phyloP scores from a whole-genome alignment of 176 grass and related monocot species.

The Oryza longistaminata region DNA sequence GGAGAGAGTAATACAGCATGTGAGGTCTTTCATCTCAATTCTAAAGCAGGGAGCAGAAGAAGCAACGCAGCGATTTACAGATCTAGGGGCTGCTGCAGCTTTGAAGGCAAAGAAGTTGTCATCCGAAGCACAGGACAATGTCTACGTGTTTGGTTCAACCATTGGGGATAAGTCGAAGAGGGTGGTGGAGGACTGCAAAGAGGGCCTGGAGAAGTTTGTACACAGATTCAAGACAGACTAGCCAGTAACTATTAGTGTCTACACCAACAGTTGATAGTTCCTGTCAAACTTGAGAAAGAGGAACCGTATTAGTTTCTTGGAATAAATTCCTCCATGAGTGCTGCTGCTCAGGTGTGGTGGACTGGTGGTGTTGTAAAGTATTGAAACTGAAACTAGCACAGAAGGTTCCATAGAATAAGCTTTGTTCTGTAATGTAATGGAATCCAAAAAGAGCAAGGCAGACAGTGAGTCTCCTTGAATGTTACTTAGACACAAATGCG shows the following conservation, averaged over 20 bases:
- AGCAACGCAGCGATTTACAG: slow-evolving; percentile 23
- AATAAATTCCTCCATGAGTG: slow-evolving; percentile 37
- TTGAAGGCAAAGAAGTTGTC: slow-evolving; percentile 50
- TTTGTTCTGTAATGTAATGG: background rate
- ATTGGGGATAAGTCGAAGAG: slow-evolving; percentile 40
- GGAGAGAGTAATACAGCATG: slow-evolving; percentile 63
- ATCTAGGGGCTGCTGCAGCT: slow-evolving; percentile 31
- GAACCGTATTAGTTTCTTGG: background rate
- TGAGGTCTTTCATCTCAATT: slow-evolving; percentile 57
- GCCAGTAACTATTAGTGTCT: background rate
- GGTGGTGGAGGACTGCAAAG: slow-evolving; percentile 76
- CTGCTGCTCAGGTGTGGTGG: background rate
- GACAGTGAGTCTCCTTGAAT: no score
- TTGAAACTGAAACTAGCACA: background rate
- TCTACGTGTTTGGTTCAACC: slow-evolving; percentile 13
- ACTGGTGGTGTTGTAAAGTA: slow-evolving; percentile 19
- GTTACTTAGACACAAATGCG: no score
- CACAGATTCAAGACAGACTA: slow-evolving; percentile 75
- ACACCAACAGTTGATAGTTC: background rate
- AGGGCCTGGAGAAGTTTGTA: slow-evolving; percentile 64
- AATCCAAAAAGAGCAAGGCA: no score
- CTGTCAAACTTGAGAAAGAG: background rate
- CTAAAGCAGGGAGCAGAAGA: slow-evolving; percentile 55
- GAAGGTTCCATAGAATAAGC: background rate
- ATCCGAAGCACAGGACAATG: slow-evolving; percentile 38